phyloP scores from a whole-genome alignment of 2,329 filamentous ascomycete genomes.

The Talaromyces sp. region DNA sequence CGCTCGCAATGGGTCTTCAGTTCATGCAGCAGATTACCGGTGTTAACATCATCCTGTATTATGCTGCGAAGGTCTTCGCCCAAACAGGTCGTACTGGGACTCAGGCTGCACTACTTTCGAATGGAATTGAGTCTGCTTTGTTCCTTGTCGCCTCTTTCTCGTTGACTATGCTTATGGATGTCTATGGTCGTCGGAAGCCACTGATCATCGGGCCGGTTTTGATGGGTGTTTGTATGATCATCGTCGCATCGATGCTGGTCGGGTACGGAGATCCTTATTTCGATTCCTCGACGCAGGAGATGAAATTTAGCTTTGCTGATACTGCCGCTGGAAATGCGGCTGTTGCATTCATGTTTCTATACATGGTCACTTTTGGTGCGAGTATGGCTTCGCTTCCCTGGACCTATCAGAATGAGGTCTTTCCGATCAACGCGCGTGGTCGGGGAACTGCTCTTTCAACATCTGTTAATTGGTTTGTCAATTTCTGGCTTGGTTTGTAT shows the following conservation, averaged over 20 bases:
- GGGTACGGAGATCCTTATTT: neutral
- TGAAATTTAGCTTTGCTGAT: neutral
- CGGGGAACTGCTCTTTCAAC: slow-evolving; percentile 21
- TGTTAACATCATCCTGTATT: slow-evolving; percentile 3
- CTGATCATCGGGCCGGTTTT: neutral
- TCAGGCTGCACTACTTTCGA: neutral
- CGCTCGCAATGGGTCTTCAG: neutral
- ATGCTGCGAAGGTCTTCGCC: slow-evolving; percentile 1
- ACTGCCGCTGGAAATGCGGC: neutral
- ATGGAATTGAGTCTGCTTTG: slow-evolving; percentile 4
- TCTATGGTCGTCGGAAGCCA: slow-evolving; percentile 3
- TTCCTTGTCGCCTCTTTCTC: slow-evolving; percentile 1
- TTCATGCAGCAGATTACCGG: slow-evolving; percentile 6
- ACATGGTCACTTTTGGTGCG: slow-evolving; percentile 10
- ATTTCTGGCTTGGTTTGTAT: slow-evolving; percentile 22
- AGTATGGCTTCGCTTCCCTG: slow-evolving; percentile 13
- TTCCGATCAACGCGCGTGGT: slow-evolving; percentile 21
- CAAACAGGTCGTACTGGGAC: slow-evolving; percentile 1
- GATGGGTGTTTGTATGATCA: slow-evolving; percentile 3
- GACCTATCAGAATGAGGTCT: slow-evolving; percentile 25
- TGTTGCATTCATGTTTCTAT: slow-evolving; percentile 37
- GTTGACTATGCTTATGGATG: slow-evolving; percentile 1
- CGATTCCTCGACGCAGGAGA: neutral
- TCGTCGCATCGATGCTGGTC: neutral
- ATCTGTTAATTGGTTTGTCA: slow-evolving; percentile 24